Conservation (phyloP, 257 asterid genomes). For the Gynochthodes officinalis region DNA sequence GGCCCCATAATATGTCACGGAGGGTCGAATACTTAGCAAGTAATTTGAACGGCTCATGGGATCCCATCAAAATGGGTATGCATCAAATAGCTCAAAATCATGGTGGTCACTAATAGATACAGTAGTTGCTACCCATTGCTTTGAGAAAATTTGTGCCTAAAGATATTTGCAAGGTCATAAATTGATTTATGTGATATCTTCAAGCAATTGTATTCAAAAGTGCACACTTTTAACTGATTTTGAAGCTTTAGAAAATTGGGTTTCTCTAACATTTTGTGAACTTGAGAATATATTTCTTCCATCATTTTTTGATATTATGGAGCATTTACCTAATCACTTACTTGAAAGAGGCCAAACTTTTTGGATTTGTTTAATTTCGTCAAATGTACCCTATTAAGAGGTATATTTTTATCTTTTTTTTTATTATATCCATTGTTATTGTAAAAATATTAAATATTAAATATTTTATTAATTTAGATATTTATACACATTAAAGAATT, state of each 20-base stretch:
- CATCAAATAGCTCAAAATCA: too few species aligned
- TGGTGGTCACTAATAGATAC: background rate
- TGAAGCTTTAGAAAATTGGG: constrained; percentile 4
- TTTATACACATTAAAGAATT: constrained; percentile 9
- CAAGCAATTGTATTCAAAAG: background rate
- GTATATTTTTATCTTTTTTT: background rate
- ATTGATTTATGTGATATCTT: background rate
- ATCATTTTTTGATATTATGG: constrained; percentile 14
- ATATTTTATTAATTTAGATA: background rate
- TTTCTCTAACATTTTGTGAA: background rate
- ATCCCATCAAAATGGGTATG: too few species aligned
- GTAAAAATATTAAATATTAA: background rate
- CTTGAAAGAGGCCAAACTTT: constrained; percentile 9
- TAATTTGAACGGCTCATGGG: too few species aligned
- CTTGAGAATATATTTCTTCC: constrained; percentile 6
- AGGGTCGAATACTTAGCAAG: too few species aligned
- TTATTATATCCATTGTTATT: background rate
- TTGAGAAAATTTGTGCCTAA: background rate
- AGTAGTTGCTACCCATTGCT: background rate
- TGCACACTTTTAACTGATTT: background rate
- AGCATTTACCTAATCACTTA: constrained; percentile 1
- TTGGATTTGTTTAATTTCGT: constrained; percentile 4
- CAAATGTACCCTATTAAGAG: constrained; percentile 14
- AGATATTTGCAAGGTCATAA: background rate
- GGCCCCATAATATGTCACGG: too few species aligned